Conservation (phyloP, 2,329 filamentous ascomycete genomes). For the Aspergillus felis region DNA sequence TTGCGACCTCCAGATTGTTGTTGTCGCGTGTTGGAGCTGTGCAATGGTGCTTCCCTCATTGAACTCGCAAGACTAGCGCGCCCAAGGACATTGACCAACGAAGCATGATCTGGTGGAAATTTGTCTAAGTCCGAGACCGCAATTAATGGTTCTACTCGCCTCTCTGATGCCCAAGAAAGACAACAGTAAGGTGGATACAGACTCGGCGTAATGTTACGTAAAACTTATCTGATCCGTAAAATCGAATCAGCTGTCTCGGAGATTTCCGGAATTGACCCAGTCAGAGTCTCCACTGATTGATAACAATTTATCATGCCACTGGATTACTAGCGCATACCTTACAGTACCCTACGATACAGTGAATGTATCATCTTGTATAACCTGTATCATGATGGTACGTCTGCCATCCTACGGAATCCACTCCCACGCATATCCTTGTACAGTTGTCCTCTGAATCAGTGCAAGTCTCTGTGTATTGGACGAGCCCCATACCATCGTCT, state of each 20-base stretch:
- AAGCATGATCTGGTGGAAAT: neutral
- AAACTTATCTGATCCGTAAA: constrained; percentile 9
- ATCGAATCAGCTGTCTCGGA: neutral
- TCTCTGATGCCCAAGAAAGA: neutral
- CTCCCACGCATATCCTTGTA: no score
- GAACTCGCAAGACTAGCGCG: neutral
- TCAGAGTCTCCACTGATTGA: neutral
- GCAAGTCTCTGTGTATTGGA: no score
- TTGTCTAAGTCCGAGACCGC: neutral
- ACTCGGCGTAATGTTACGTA: constrained; percentile 6
- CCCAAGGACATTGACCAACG: neutral
- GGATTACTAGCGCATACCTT: neutral
- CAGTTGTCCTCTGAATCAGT: no score
- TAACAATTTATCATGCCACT: neutral
- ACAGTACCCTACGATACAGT: no score
- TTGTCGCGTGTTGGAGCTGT: constrained; percentile 1
- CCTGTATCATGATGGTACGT: no score
- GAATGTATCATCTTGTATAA: neutral
- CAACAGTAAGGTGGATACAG: neutral
- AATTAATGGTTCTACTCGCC: no score
- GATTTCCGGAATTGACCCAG: neutral
- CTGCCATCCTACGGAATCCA: no score
- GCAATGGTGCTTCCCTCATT: neutral
- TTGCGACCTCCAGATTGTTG: neutral
- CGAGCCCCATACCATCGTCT: no score